Evolutionary conservation across 441 rosid genomes (phyloP).

Genomic region (Jatropha multifida): DNA sequence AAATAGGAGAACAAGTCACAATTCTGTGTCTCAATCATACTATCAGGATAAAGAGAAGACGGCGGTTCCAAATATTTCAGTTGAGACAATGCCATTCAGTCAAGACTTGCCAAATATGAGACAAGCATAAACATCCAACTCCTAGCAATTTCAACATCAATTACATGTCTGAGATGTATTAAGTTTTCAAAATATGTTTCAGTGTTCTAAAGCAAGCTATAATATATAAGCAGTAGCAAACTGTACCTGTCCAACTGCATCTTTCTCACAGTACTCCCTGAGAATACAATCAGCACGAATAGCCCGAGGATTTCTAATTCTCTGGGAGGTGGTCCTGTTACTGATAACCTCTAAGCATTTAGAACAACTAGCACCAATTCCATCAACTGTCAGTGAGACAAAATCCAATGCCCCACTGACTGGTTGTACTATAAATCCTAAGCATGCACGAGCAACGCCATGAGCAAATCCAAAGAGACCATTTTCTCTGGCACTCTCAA

Average conservation of each 20-base stretch:
- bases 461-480: conserved; percentile 95
- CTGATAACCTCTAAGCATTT: conserved; percentile 82
- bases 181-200: too few species aligned
- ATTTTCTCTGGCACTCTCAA: conserved; percentile 91
- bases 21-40: too few species aligned
- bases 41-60: neutral
- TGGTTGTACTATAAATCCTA: conserved; percentile 93
- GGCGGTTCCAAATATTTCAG: neutral
- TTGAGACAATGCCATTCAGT: neutral
- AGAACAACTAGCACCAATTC: conserved; percentile 95
- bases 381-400: conserved; percentile 93
- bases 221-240: conserved; percentile 1
- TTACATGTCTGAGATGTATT: too few species aligned
- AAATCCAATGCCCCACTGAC: conserved; percentile 97
- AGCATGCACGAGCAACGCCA: conserved; percentile 89
- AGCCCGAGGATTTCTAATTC: conserved; percentile 94
- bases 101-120: neutral
- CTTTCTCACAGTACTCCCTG: conserved; percentile 83
- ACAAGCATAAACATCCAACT: too few species aligned
- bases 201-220: neutral
- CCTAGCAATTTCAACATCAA: too few species aligned
- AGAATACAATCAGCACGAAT: conserved; percentile 77
- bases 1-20: neutral
- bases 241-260: conserved; percentile 95
- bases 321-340: conserved; percentile 62